phyloP scores from a whole-genome alignment of 768 basidiomycete species.

The Cubamyces lactineus region DNA sequence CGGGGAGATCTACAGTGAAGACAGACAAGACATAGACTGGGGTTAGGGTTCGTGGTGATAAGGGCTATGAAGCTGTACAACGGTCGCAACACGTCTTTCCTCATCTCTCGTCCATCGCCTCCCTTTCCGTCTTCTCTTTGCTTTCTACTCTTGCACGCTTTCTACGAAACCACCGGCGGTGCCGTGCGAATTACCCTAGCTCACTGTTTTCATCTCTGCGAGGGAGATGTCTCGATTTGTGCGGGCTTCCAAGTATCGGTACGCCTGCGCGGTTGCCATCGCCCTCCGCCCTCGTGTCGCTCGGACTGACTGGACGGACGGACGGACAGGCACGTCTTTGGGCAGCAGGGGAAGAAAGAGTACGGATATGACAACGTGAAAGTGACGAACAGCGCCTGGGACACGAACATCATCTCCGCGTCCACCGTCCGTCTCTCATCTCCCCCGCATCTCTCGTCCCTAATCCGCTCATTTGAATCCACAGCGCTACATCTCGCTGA shows the following conservation, averaged over 20 bases:
- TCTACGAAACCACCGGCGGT: not conserved
- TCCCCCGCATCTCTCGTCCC: not conserved
- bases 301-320: not conserved
- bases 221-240: constrained; percentile 29
- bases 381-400: constrained; percentile 90
- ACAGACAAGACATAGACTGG: not conserved
- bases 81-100: not conserved
- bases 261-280: constrained; percentile 1
- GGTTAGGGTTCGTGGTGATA: constrained; percentile 2
- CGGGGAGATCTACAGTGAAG: not conserved
- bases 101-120: constrained; percentile 6
- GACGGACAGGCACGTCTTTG: constrained; percentile 81
- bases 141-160: not conserved
- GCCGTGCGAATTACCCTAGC: not conserved
- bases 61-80: not conserved
- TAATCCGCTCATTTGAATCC: constrained; percentile 11
- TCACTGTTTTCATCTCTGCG: not conserved
- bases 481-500: constrained; percentile 76
- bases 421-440: constrained; percentile 61
- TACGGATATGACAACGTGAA: constrained; percentile 81
- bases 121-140: not conserved
- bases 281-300: not conserved
- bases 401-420: constrained; percentile 89
- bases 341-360: constrained; percentile 85
- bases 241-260: constrained; percentile 32